Conservation (phyloP, 2,329 filamentous ascomycete genomes). For the Exophiala viscosa region DNA sequence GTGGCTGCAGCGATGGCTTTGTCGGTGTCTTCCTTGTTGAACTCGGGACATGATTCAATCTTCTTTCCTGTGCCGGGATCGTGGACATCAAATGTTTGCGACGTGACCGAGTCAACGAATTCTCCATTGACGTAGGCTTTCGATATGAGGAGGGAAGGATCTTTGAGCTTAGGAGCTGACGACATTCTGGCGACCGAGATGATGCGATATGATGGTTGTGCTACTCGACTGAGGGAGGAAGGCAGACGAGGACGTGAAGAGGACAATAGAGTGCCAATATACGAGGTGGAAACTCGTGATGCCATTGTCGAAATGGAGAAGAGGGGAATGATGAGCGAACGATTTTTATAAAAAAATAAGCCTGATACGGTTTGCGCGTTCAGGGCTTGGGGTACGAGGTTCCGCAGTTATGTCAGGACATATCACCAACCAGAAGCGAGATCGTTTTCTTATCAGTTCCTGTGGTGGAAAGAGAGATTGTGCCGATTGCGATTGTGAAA, state of each 20-base stretch:
- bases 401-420: too few species aligned
- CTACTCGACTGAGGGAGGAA: constrained; percentile 2
- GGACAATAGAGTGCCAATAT: constrained; percentile 16
- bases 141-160: constrained; percentile 77
- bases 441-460: too few species aligned
- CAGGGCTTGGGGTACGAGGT: too few species aligned
- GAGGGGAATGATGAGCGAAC: neutral
- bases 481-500: too few species aligned
- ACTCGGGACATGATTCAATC: constrained; percentile 79
- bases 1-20: constrained; percentile 79
- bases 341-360: too few species aligned
- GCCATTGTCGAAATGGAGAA: constrained; percentile 10
- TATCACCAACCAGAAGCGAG: too few species aligned
- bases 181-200: constrained; percentile 27
- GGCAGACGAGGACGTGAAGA: constrained; percentile 20
- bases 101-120: constrained; percentile 81
- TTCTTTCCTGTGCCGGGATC: constrained; percentile 79
- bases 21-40: constrained; percentile 71
- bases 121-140: constrained; percentile 86
- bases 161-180: constrained; percentile 56
- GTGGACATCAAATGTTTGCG: constrained; percentile 85
- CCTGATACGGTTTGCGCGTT: too few species aligned
- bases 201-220: constrained; percentile 17
- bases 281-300: constrained; percentile 10
- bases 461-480: too few species aligned